Evolutionary conservation across 2,329 filamentous ascomycete genomes (phyloP).

Genomic region (Xylariaceae sp.): DNA sequence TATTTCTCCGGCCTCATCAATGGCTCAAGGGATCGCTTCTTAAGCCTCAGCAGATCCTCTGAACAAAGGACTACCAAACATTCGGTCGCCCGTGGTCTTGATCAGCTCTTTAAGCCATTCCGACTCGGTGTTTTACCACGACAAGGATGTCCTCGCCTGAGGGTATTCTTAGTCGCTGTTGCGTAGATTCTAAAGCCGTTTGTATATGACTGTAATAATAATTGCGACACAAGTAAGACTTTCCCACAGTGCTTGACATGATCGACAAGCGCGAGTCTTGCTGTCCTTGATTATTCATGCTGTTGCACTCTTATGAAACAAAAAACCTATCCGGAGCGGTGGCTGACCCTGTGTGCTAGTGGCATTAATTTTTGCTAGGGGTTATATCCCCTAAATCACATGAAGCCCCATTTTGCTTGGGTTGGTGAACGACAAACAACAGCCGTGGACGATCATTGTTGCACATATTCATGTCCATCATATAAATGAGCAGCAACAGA

Average conservation of each 20-base stretch:
- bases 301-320: not conserved
- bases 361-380: too few relatives aligned
- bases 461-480: too few relatives aligned
- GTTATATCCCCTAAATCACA: too few relatives aligned
- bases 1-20: conserved; percentile 39
- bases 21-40: conserved; percentile 41
- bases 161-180: conserved; percentile 46
- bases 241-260: conserved; percentile 40
- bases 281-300: too few relatives aligned
- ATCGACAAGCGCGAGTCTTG: conserved; percentile 43
- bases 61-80: conserved; percentile 36
- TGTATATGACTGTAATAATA: conserved; percentile 40
- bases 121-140: conserved; percentile 48
- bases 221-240: conserved; percentile 46
- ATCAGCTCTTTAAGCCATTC: conserved; percentile 42
- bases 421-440: too few relatives aligned
- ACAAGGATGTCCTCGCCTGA: conserved; percentile 42
- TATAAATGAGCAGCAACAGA: too few relatives aligned
- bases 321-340: not conserved
- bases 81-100: conserved; percentile 24
- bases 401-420: too few relatives aligned
- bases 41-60: conserved; percentile 42
- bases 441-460: too few relatives aligned
- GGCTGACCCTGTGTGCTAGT: too few relatives aligned
- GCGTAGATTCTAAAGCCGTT: conserved; percentile 41